Percentiles rank a stretch among this genome's conserved stretches.
phyloP scores from a whole-genome alignment of 1,284 basidiomycete species.

The Trichosporon ovoides region DNA sequence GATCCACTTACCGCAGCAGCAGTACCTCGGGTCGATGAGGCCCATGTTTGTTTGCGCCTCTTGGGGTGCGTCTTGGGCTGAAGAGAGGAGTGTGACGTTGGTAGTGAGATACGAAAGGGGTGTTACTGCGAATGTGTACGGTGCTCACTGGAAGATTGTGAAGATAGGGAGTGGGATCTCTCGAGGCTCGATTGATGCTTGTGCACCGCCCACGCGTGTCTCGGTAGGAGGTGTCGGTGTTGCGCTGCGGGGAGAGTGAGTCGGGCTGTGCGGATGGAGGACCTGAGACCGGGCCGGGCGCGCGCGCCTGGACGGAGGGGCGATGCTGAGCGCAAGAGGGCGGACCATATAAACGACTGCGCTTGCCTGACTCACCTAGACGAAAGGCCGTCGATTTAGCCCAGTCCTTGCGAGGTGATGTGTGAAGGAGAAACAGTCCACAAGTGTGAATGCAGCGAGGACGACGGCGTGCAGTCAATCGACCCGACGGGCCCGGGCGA shows the following conservation, averaged over 20 bases:
- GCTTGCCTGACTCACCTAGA: too few species aligned
- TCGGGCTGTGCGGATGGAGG: neutral
- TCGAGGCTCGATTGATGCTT: neutral
- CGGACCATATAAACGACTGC: neutral
- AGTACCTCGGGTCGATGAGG: conserved; percentile 43
- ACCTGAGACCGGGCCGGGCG: neutral
- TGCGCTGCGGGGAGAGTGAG: neutral
- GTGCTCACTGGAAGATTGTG: neutral
- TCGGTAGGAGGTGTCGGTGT: neutral
- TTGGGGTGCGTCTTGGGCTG: neutral
- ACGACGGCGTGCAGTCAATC: too few species aligned
- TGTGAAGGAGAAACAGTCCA: too few species aligned
- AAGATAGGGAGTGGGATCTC: neutral
- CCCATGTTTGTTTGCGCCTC: conserved; percentile 1
- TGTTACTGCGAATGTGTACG: neutral
- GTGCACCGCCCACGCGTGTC: conserved; percentile 4
- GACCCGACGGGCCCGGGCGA: too few species aligned
- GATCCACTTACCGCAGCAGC: conserved; percentile 42
- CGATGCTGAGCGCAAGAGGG: neutral
- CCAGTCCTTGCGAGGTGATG: too few species aligned
- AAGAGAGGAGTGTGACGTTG: neutral
- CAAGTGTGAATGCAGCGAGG: too few species aligned
- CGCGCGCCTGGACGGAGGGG: neutral
- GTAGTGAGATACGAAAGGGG: neutral
- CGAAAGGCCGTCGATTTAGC: too few species aligned